Conservation (phyloP, 495 filamentous ascomycete genomes). For the Glonium stellatum region DNA sequence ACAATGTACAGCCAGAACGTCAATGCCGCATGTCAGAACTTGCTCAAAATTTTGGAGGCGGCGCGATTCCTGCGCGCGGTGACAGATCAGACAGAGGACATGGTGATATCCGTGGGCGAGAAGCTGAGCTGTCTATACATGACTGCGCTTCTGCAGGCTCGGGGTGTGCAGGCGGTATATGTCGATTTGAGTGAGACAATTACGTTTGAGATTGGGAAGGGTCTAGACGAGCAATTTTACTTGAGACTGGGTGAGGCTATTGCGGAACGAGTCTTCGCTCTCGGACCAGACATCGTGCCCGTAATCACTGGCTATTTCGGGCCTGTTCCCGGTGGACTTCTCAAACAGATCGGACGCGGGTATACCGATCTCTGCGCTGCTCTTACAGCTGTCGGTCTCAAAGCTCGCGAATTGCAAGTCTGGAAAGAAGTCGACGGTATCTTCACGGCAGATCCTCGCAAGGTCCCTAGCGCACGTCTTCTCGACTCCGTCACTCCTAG, state of each 20-base stretch:
- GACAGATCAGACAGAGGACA: constrained; percentile 74
- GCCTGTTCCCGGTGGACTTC: constrained; percentile 43
- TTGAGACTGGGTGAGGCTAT: constrained; percentile 56
- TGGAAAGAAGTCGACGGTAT: constrained; percentile 55
- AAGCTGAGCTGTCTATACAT: constrained; percentile 87
- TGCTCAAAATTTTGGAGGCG: constrained; percentile 53
- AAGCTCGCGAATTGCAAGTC: constrained; percentile 45
- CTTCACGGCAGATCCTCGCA: constrained; percentile 50
- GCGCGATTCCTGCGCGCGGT: constrained; percentile 56
- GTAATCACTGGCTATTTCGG: constrained; percentile 45
- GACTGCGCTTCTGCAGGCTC: constrained; percentile 70
- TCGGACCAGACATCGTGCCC: constrained; percentile 48
- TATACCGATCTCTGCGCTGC: constrained; percentile 51
- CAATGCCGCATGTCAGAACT: constrained; percentile 60
- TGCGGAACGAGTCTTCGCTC: constrained; percentile 59
- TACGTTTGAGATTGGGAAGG: constrained; percentile 48
- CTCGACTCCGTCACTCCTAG: constrained; percentile 44
- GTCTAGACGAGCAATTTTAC: constrained; percentile 75
- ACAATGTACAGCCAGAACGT: constrained; percentile 55
- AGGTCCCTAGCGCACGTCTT: constrained; percentile 45
- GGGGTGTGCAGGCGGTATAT: constrained; percentile 72
- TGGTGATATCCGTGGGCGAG: constrained; percentile 89
- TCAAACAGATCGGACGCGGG: constrained; percentile 43
- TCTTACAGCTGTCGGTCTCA: constrained; percentile 43
- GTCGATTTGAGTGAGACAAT: constrained; percentile 76